These are phyloP conservation scores for Fusarium pseudonygamai DNA, from an alignment of 2,329 filamentous ascomycete genomes.

Conservation along the genomic window DNA sequence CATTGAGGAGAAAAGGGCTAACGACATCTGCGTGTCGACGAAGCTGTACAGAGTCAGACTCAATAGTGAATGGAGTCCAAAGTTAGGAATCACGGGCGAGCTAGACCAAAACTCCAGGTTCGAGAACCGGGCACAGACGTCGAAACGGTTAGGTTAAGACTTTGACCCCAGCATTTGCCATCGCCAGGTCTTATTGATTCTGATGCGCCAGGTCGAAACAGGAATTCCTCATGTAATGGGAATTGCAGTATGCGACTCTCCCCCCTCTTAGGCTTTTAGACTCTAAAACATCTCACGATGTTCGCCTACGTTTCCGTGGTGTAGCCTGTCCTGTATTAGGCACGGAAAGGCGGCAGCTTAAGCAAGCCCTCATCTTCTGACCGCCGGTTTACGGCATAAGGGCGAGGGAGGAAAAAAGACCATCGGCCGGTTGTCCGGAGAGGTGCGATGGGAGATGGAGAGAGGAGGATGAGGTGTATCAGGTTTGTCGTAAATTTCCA, in stretches of 20 bases:
- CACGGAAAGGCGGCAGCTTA: conserved; percentile 14
- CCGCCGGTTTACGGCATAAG: conserved; percentile 20
- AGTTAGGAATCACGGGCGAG: conserved; percentile 1
- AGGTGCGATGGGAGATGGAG: neutral
- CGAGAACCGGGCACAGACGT: conserved; percentile 29
- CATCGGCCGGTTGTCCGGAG: neutral
- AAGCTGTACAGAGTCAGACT: conserved; percentile 11
- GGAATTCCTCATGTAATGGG: conserved; percentile 36
- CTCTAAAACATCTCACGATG: conserved; percentile 21
- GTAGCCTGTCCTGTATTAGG: neutral
- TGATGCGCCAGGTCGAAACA: conserved; percentile 28
- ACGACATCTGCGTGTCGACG: conserved; percentile 8
- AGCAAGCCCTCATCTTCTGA: conserved; percentile 20
- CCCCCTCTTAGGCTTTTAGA: neutral
- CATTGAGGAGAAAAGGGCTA: conserved; percentile 1
- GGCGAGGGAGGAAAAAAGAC: neutral
- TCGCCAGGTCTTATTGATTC: conserved; percentile 7
- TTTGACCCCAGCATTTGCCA: conserved; percentile 22
- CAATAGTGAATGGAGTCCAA: conserved; percentile 8
- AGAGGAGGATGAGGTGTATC: conserved; percentile 6
- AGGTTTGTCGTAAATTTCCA: conserved; percentile 4
- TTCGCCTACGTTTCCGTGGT: conserved; percentile 5
- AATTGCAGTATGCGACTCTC: conserved; percentile 25
- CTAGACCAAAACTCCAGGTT: conserved; percentile 24
- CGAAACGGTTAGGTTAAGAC: conserved; percentile 20